These are phyloP conservation scores for Ganoderma lucidum DNA, from an alignment of 1,284 basidiomycete species.

Conservation along the genomic window DNA sequence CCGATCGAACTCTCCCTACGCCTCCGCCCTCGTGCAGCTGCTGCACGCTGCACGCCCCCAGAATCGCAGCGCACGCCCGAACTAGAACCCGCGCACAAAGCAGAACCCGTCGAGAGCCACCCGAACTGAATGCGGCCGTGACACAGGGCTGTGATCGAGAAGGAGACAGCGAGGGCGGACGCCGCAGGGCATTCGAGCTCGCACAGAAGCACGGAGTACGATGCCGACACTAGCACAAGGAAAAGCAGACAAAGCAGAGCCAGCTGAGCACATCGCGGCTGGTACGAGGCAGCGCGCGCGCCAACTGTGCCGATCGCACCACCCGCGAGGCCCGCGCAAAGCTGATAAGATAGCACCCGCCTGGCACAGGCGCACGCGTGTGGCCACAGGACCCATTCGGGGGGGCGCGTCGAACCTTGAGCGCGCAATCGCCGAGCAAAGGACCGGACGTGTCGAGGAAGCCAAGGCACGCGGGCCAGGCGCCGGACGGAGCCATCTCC, in stretches of 20 bases:
- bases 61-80: constrained; percentile 15
- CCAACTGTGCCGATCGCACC: neutral
- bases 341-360: constrained; percentile 28
- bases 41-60: constrained; percentile 19
- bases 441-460: constrained; percentile 22
- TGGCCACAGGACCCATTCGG: constrained; percentile 13
- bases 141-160: neutral
- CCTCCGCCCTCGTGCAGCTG: constrained; percentile 5
- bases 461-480: constrained; percentile 25
- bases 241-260: neutral
- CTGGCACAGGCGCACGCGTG: constrained; percentile 15
- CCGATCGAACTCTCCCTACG: constrained; percentile 5
- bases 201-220: neutral
- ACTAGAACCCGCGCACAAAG: constrained; percentile 5
- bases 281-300: constrained; percentile 6
- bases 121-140: constrained; percentile 3
- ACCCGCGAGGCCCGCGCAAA: neutral
- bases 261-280: constrained; percentile 4
- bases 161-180: neutral
- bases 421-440: constrained; percentile 16
- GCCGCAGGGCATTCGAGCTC: neutral
- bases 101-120: neutral
- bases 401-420: constrained; percentile 6
- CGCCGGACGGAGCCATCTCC: constrained; percentile 18
- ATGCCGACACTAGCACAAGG: neutral